Evolutionary conservation across 768 basidiomycete species (phyloP).

Genomic region (Naganishia friedmannii): DNA sequence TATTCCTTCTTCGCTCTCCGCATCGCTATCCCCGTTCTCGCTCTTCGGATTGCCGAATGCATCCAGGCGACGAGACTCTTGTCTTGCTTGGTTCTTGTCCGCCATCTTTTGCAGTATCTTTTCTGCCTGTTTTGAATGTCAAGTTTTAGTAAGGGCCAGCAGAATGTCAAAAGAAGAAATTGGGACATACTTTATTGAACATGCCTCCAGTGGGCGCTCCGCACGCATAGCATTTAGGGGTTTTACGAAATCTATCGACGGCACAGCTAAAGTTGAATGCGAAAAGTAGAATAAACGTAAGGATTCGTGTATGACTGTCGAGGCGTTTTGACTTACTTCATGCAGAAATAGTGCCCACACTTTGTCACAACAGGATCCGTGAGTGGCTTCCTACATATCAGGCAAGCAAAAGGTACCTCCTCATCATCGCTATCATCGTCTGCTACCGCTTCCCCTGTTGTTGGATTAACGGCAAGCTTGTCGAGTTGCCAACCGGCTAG

Average conservation of each 20-base stretch:
- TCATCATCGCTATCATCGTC: slow-evolving; percentile 61
- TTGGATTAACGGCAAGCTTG: slow-evolving; percentile 71
- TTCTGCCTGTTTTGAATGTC: slow-evolving; percentile 60
- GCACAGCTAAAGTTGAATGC: slow-evolving; percentile 62
- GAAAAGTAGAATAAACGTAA: not conserved
- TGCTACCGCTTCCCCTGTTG: slow-evolving; percentile 41
- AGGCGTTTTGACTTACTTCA: slow-evolving; percentile 54
- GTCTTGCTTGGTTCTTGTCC: slow-evolving; percentile 57
- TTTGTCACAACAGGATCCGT: slow-evolving; percentile 93
- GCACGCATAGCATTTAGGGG: slow-evolving; percentile 89
- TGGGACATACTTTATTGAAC: slow-evolving; percentile 66
- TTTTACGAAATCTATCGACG: slow-evolving; percentile 88
- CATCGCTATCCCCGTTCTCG: slow-evolving; percentile 36
- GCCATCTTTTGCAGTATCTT: slow-evolving; percentile 83
- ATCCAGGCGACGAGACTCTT: slow-evolving; percentile 19
- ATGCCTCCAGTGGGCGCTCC: slow-evolving; percentile 89
- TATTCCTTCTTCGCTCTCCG: slow-evolving; percentile 41
- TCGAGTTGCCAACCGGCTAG: slow-evolving; percentile 99
- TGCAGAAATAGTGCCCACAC: slow-evolving; percentile 96
- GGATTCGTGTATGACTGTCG: not conserved
- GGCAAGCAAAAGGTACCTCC: slow-evolving; percentile 96
- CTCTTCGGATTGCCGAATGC: slow-evolving; percentile 34
- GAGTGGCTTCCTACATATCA: slow-evolving; percentile 91
- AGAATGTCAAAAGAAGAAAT: not conserved
- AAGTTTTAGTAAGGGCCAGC: not conserved